phyloP scores from a whole-genome alignment of 1,139 yeast species.

The Saccharomyces hybrid region DNA sequence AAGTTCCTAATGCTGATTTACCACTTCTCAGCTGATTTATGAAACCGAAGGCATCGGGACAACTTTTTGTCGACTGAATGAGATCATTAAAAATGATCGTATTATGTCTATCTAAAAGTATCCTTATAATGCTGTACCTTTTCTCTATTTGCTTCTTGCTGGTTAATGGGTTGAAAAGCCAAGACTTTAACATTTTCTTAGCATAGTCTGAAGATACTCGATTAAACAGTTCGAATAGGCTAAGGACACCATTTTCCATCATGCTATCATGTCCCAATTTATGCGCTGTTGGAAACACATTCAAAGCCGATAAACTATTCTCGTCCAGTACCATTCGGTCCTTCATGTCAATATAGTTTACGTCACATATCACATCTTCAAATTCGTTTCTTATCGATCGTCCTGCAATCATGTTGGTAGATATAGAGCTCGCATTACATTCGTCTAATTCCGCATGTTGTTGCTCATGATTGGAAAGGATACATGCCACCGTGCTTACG shows the following conservation, averaged over 20 bases:
- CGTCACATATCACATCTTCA: not conserved
- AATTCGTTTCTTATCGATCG: not conserved
- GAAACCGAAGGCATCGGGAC: slow-evolving; percentile 28
- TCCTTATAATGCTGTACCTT: slow-evolving; percentile 30
- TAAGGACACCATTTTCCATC: slow-evolving; percentile 12
- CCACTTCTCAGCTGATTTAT: slow-evolving; percentile 29
- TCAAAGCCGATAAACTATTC: slow-evolving; percentile 33
- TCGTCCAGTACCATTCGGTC: slow-evolving; percentile 32
- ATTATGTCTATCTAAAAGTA: slow-evolving; percentile 21
- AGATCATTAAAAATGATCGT: slow-evolving; percentile 12
- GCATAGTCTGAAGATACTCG: slow-evolving; percentile 32
- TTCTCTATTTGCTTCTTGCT: slow-evolving; percentile 23
- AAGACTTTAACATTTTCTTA: slow-evolving; percentile 27
- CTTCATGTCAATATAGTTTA: slow-evolving; percentile 6
- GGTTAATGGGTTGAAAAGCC: slow-evolving; percentile 35
- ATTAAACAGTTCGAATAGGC: slow-evolving; percentile 27
- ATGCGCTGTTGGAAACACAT: slow-evolving; percentile 23
- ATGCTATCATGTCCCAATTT: slow-evolving; percentile 13
- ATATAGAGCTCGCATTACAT: not conserved
- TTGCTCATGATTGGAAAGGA: slow-evolving; percentile 5
- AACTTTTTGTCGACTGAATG: slow-evolving; percentile 17
- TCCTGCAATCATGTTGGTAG: not conserved
- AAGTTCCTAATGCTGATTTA: slow-evolving; percentile 18
- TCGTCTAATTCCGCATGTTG: not conserved
- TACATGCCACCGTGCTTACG: slow-evolving; percentile 9